phyloP scores from a whole-genome alignment of 108 stramenopile genomes.

The Seminavis robusta region DNA sequence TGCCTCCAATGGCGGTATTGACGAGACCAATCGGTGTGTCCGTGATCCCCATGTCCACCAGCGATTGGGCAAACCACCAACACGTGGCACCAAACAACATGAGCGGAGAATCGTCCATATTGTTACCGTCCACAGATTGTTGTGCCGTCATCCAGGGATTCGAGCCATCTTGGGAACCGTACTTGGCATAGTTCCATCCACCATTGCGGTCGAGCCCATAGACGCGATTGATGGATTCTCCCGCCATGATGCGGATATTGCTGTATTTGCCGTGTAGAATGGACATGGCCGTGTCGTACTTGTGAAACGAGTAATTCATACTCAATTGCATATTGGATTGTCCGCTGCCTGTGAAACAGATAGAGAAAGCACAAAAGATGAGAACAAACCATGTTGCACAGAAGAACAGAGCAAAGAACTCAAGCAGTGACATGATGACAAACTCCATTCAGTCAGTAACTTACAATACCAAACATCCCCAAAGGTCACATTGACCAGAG shows the following conservation, averaged over 20 bases:
- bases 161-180: not conserved
- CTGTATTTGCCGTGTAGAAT: not conserved
- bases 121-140: not conserved
- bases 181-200: not conserved
- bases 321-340: slow-evolving; percentile 20
- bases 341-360: slow-evolving; percentile 16
- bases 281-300: not conserved
- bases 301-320: not conserved
- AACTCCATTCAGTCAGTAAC: too few relatives aligned
- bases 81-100: too few relatives aligned
- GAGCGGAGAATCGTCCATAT: too few relatives aligned
- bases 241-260: slow-evolving; percentile 16
- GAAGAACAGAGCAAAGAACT: not conserved
- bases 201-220: not conserved
- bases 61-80: too few relatives aligned
- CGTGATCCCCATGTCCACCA: too few relatives aligned
- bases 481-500: too few relatives aligned
- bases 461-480: too few relatives aligned
- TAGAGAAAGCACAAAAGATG: slow-evolving; percentile 22
- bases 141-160: slow-evolving; percentile 11
- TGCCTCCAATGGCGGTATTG: too few relatives aligned
- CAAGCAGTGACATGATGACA: not conserved
- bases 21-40: too few relatives aligned
- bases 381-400: slow-evolving; percentile 4
- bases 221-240: not conserved